Percentiles rank a stretch among this genome's conserved stretches.
Conservation (phyloP, 148 eudicot genomes). For the Amaranthus cruentus region DNA sequence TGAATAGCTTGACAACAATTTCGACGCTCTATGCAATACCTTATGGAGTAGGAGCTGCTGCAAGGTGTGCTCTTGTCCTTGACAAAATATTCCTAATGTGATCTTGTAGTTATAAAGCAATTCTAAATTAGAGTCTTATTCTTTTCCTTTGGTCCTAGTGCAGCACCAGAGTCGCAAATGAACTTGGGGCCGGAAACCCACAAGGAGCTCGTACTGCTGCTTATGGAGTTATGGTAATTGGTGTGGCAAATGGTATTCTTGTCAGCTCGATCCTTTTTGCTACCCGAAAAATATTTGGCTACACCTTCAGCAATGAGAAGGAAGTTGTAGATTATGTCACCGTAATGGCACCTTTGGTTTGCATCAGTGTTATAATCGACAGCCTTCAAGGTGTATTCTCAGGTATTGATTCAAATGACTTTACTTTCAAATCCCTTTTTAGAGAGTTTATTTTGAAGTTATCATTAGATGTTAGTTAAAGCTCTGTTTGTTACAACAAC, state of each 20-base stretch:
- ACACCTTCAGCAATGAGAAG: slow-evolving; percentile 56
- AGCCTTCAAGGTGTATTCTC: slow-evolving; percentile 52
- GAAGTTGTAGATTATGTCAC: slow-evolving; percentile 66
- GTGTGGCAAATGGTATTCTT: slow-evolving; percentile 31
- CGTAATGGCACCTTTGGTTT: slow-evolving; percentile 58
- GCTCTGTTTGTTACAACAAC: not conserved
- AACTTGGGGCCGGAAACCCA: slow-evolving; percentile 71
- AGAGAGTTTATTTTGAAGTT: too few relatives aligned
- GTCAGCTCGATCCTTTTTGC: slow-evolving; percentile 39
- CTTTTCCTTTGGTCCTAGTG: not conserved
- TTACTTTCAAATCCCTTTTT: too few relatives aligned
- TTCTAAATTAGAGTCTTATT: not conserved
- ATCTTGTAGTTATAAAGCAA: not conserved
- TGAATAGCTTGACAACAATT: slow-evolving; percentile 46
- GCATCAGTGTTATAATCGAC: slow-evolving; percentile 42
- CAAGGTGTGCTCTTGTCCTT: slow-evolving; percentile 34
- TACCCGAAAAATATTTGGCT: slow-evolving; percentile 45
- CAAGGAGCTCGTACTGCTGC: slow-evolving; percentile 49
- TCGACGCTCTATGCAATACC: slow-evolving; percentile 63
- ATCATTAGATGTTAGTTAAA: not conserved
- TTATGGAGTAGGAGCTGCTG: slow-evolving; percentile 58
- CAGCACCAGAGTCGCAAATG: slow-evolving; percentile 77
- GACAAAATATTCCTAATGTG: not conserved
- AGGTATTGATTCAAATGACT: slow-evolving; percentile 26
- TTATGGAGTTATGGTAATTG: slow-evolving; percentile 31